phyloP scores from a whole-genome alignment of 331 rosid genomes.

The Quercus lobata region DNA sequence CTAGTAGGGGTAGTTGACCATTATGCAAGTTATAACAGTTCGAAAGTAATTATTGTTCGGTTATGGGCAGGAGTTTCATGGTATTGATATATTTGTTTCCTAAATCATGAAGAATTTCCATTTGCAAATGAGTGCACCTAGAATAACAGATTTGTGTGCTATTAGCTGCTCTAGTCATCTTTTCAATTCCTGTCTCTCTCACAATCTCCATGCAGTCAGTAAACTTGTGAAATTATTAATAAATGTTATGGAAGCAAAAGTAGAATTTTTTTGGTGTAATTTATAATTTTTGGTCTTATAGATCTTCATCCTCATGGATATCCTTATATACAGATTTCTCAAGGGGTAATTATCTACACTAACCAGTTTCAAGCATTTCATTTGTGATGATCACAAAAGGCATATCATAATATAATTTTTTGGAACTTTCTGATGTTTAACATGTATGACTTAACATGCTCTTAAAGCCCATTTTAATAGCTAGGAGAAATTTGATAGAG shows the following conservation, averaged over 20 bases:
- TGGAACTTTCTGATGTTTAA: not conserved
- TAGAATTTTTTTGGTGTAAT: not conserved
- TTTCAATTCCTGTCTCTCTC: not conserved
- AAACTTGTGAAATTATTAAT: not conserved
- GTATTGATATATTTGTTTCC: not conserved
- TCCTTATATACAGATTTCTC: not conserved
- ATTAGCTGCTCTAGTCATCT: not conserved
- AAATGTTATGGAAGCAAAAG: not conserved
- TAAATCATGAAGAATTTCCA: not conserved
- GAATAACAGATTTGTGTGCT: constrained; percentile 7
- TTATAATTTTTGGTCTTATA: not conserved
- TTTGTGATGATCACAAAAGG: not conserved
- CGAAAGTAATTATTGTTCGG: not conserved
- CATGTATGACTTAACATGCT: not conserved
- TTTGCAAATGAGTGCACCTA: constrained; percentile 4
- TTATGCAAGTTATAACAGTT: not conserved
- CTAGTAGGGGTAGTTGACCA: not conserved
- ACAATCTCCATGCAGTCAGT: not conserved
- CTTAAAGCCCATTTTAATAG: no score
- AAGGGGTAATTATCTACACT: not conserved
- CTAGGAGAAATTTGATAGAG: no score
- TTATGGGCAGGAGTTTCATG: not conserved
- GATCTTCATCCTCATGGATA: not conserved
- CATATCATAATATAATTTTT: not conserved
- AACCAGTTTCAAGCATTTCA: not conserved